Evolutionary conservation across 208 protist genomes (phyloP).

Genomic region (Naegleria lovaniensis): DNA sequence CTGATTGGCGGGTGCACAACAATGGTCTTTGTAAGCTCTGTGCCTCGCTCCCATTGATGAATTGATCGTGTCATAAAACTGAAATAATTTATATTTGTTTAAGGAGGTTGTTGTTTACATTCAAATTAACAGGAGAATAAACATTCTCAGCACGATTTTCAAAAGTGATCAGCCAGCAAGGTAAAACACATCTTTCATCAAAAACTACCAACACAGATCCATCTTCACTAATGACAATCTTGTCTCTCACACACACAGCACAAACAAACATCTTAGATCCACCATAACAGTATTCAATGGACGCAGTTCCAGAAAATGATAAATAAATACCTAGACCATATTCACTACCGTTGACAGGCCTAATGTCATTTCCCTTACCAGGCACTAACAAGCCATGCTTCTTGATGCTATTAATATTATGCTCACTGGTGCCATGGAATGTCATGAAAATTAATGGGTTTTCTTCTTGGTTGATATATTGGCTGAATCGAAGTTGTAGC

Average conservation of each 20-base stretch:
- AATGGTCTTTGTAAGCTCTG: too few species aligned
- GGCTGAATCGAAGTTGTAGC: neutral
- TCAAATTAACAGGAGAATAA: neutral
- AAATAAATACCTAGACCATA: neutral
- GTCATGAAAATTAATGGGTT: neutral
- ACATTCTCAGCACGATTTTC: neutral
- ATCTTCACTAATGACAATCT: neutral
- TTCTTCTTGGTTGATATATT: neutral
- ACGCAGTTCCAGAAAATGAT: neutral
- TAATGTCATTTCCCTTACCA: neutral
- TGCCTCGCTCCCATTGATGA: too few species aligned
- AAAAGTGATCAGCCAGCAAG: neutral
- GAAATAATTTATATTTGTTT: neutral
- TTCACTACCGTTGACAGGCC: neutral
- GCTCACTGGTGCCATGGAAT: neutral
- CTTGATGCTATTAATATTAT: neutral
- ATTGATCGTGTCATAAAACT: too few species aligned
- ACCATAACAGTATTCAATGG: neutral
- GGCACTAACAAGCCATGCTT: neutral
- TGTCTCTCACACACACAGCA: neutral
- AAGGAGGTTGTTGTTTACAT: neutral
- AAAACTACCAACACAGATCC: neutral
- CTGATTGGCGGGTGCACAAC: too few species aligned
- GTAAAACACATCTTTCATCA: neutral
- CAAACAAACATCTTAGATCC: conserved; percentile 1